A percentile compares a stretch with the other conserved stretches of the same genome.
Conservation (phyloP, 1,284 basidiomycete species). For the Puccinia horiana region DNA sequence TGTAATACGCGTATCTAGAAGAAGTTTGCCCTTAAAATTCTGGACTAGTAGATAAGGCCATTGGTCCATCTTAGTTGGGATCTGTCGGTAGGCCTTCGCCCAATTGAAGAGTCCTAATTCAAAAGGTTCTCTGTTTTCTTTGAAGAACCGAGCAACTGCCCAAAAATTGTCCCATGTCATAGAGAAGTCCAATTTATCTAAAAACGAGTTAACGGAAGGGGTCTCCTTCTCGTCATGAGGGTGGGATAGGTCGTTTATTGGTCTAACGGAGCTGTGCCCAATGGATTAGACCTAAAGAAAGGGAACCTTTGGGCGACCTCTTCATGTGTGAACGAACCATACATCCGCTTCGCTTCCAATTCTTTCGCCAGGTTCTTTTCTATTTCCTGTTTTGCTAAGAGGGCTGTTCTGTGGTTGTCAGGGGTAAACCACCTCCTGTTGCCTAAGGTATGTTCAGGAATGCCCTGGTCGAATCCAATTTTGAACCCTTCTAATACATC, state of each 20-base stretch:
- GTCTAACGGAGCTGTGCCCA: neutral
- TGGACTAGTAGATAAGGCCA: neutral
- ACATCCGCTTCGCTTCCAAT: neutral
- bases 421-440: neutral
- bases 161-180: neutral
- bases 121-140: neutral
- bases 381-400: neutral
- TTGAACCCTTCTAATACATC: neutral
- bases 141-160: neutral
- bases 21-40: neutral
- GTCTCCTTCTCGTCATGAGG: neutral
- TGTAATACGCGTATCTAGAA: neutral
- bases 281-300: neutral
- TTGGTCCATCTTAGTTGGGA: neutral
- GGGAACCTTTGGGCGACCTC: neutral
- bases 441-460: neutral
- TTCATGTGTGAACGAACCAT: neutral
- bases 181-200: neutral
- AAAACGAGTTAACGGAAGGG: neutral
- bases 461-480: constrained; percentile 10
- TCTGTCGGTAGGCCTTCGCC: constrained; percentile 14
- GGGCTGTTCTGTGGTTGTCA: neutral
- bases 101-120: neutral
- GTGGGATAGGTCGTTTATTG: neutral
- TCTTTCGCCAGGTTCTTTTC: neutral